Percentiles rank a stretch among this genome's conserved stretches.
These are phyloP conservation scores for Saitozyma podzolica DNA, from an alignment of 768 basidiomycete species.

Conservation along the genomic window DNA sequence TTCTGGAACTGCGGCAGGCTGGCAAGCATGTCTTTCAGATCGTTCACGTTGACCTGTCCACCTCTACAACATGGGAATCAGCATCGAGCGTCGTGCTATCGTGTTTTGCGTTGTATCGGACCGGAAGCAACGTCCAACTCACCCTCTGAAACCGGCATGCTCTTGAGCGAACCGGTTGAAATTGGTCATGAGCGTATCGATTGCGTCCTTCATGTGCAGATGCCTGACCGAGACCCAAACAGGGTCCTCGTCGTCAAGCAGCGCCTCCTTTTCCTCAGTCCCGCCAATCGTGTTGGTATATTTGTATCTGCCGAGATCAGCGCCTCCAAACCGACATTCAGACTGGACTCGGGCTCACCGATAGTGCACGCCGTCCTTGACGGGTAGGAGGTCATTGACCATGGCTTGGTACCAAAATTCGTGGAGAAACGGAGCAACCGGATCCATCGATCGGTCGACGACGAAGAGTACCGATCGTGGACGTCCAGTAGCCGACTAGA, in stretches of 20 bases:
- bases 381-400: conserved; percentile 89
- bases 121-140: conserved; percentile 8
- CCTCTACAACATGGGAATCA: conserved; percentile 47
- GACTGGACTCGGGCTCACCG: conserved; percentile 60
- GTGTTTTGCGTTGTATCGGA: conserved; percentile 3
- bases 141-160: conserved; percentile 90
- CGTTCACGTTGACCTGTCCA: conserved; percentile 82
- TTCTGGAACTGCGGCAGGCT: conserved; percentile 92
- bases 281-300: conserved; percentile 83
- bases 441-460: conserved; percentile 96
- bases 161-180: conserved; percentile 93
- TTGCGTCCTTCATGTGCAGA: conserved; percentile 98
- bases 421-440: conserved; percentile 82
- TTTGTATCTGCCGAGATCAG: conserved; percentile 67
- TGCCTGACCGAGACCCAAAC: conserved; percentile 93
- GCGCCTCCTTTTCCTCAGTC: conserved; percentile 83
- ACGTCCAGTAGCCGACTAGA: conserved; percentile 56
- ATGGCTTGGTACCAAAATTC: conserved; percentile 99
- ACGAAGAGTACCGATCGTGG: conserved; percentile 81
- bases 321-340: not conserved
- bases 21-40: conserved; percentile 99
- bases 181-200: conserved; percentile 93
- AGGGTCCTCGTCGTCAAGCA: conserved; percentile 78
- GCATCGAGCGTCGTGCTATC: conserved; percentile 49
- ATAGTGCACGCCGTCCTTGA: conserved; percentile 82